Base-by-base conservation (phyloP, 192 early-diverging fungal species). In the Coemansia sp. region DNA sequence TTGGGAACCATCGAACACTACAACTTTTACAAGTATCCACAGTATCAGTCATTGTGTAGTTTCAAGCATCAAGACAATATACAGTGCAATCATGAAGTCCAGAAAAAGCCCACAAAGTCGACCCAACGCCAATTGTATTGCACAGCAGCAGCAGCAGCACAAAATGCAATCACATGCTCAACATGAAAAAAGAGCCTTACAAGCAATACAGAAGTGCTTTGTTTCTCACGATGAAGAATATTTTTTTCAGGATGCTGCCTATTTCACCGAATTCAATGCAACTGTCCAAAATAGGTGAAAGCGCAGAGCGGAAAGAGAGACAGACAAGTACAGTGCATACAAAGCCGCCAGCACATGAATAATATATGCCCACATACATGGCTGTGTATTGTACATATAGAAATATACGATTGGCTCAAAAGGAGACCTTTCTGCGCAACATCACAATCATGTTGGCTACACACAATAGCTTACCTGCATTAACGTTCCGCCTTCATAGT, bases 401-500 rank as follows among this genome's bases (percentile, higher is more conserved):
- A 34, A 52, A 39, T 34, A 52, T 36, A 42, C n/a, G 11, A 18
- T 42, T 18, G 41, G 15, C 18, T n/a, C 37, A 39, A 39, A 39
- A 39, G 37, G 14, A 39, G 14, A 39, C 14, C 6, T 39, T 10
- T 39, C 2, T 2, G 37, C 37, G 37, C 45, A 28, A 28, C 10
- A 23, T 30, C 7, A 47, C 21, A 23, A n/a, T 6, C 45, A 8
- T 47, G 11, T 47, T 28, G 16, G 6, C 12, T 16, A 41, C 30
- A 15, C 43, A 34, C 20, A 40, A 11, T 31, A 18, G 6, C 71
- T 62, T 79, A 65, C 76, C 69, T 79, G 92, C 93, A 99, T 95
- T 14, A 99, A 80, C 7, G 94, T 99, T 36, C 94, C 97, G 11
- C 94, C 96, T 60, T 96, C 94, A 65, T 99, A 99, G 76, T 99